Evolutionary conservation across 495 filamentous ascomycete genomes (phyloP).

Genomic region (Oidiodendron maius): DNA sequence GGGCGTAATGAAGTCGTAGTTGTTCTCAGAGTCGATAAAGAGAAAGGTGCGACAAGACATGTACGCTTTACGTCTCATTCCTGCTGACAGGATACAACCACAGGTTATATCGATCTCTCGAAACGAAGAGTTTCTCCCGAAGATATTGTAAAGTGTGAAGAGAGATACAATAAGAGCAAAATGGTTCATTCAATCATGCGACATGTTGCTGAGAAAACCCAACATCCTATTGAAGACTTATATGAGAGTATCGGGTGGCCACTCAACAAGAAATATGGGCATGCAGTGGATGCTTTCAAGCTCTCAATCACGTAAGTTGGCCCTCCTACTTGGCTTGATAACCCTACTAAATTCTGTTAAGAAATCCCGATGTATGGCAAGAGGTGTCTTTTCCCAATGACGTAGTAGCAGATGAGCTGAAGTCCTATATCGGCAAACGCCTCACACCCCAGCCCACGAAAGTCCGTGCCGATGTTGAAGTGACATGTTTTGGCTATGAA

Average conservation of each 20-base stretch:
- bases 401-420: slow-evolving; percentile 78
- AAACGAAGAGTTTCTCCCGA: slow-evolving; percentile 97
- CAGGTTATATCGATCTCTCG: slow-evolving; percentile 95
- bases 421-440: slow-evolving; percentile 90
- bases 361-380: slow-evolving; percentile 93
- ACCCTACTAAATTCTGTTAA: slow-evolving; percentile 27
- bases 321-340: neutral
- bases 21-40: slow-evolving; percentile 95
- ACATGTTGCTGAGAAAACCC: slow-evolving; percentile 95
- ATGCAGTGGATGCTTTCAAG: slow-evolving; percentile 97
- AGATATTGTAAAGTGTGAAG: slow-evolving; percentile 96
- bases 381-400: slow-evolving; percentile 84
- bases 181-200: slow-evolving; percentile 98
- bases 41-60: slow-evolving; percentile 64
- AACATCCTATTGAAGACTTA: slow-evolving; percentile 84
- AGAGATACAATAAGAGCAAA: slow-evolving; percentile 99
- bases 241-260: slow-evolving; percentile 96
- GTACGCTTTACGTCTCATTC: slow-evolving; percentile 2
- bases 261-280: slow-evolving; percentile 93
- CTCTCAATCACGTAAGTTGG: slow-evolving; percentile 84
- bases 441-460: slow-evolving; percentile 96
- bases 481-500: slow-evolving; percentile 97
- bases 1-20: slow-evolving; percentile 98
- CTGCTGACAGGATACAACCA: slow-evolving; percentile 8
- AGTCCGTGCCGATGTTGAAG: slow-evolving; percentile 95